Base-by-base conservation (phyloP, 768 basidiomycete species). In the Auriculariales sp. region DNA sequence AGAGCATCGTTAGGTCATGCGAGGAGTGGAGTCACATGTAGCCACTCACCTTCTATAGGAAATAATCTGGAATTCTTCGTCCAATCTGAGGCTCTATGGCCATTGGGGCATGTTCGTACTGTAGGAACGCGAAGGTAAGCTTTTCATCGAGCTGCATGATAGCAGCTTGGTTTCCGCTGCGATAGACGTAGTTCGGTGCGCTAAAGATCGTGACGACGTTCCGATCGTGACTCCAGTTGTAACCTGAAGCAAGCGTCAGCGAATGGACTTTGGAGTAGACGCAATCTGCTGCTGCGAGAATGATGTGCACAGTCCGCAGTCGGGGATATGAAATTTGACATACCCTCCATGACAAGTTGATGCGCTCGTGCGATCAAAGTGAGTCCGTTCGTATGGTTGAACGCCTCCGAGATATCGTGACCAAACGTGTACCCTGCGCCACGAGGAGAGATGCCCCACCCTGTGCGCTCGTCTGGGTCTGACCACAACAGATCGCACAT, bases 401-500 rank as follows among this genome's bases (percentile, higher is more conserved):
- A 99, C 64, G 98, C 98, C 69, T 89, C 83, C 27, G 98, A 95
- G 49, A 99, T 93, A 28, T 93, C 90, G 3, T 92, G 88, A 49
- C 95, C 95, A 64, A 99, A 99, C 0, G 95, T 99, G 66, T 98
- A 99, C 3, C 95, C 95, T 1, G 95, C 95, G 32, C 95, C 95
- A 54, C 94, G 79, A 51, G 94, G 94, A 52, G 92, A 95, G 66
- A 99, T 98, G 27, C 95, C 94, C 95, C 64, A 98, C 95, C 64
- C 98, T 99, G 65, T 99, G 95, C 31, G 90, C 80, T n/a, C n/a
- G 68, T 99, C 95, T 30, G 95, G 95, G 74, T 99, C 95, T 39
- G 93, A 97, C 95, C 95, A 99, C 2, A 99, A 95, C 27, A 99
- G 76, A 74, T 99, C 95, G 11, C 94, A 94, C 92, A 99, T 98